Evolutionary conservation across 768 basidiomycete species (phyloP).

Genomic region (Phaffia tasmanica): DNA sequence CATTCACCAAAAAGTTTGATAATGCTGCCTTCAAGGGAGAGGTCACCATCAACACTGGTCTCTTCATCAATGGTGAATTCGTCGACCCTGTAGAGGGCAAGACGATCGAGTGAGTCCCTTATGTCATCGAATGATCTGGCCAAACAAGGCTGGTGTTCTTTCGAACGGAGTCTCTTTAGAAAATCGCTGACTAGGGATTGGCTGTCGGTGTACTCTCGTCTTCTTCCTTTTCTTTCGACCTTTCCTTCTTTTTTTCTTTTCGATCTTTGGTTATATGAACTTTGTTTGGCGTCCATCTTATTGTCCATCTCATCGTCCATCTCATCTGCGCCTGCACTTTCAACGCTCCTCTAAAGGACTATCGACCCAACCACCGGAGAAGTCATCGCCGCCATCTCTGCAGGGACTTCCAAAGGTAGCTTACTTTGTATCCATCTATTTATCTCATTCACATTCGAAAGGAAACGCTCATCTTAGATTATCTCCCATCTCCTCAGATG

Average conservation of each 20-base stretch:
- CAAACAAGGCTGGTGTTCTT: neutral
- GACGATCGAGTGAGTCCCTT: conserved; percentile 57
- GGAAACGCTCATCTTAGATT: neutral
- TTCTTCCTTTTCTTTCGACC: conserved; percentile 36
- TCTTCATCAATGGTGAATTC: conserved; percentile 64
- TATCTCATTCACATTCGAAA: neutral
- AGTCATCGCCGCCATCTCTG: conserved; percentile 43
- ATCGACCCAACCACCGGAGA: conserved; percentile 52
- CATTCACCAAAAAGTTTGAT: conserved; percentile 16
- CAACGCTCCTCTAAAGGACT: conserved; percentile 31
- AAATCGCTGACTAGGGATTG: conserved; percentile 11
- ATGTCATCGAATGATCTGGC: neutral
- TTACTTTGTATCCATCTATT: neutral
- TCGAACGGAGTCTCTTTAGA: neutral
- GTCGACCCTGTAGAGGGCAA: conserved; percentile 47
- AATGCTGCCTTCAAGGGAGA: conserved; percentile 10
- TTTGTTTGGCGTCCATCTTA: conserved; percentile 8
- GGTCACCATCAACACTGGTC: conserved; percentile 46
- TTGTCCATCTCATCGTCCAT: conserved; percentile 10
- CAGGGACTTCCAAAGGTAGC: conserved; percentile 21
- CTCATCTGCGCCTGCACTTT: conserved; percentile 24
- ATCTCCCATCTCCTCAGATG: conserved; percentile 9
- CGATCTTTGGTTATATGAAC: conserved; percentile 3
- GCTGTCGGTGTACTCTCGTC: conserved; percentile 50
- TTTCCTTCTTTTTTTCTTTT: conserved; percentile 5